A percentile compares a stretch with the other conserved stretches of the same genome.
Evolutionary conservation across 192 early-diverging fungal genomes (phyloP).

Genomic region (Mortierella hygrophila): DNA sequence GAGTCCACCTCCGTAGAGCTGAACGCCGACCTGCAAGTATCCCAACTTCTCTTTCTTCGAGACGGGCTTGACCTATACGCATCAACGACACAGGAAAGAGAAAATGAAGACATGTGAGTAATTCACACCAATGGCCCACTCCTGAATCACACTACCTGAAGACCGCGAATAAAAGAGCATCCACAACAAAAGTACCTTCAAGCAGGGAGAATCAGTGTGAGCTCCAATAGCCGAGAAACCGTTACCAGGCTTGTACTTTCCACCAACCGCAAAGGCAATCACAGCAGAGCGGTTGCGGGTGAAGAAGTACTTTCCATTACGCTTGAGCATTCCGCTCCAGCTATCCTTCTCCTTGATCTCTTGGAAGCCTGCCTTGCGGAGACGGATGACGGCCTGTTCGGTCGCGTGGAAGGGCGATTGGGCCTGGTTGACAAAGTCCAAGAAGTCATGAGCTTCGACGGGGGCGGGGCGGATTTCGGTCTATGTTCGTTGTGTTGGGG

Average conservation of each 20-base stretch:
- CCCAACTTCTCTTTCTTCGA: constrained; percentile 90
- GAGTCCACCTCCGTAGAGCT: constrained; percentile 96
- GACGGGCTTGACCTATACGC: constrained; percentile 87
- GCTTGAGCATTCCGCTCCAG: constrained; percentile 80
- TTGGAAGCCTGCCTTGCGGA: constrained; percentile 83
- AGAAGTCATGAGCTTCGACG: constrained; percentile 69
- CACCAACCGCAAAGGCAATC: constrained; percentile 95
- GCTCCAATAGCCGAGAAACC: constrained; percentile 94
- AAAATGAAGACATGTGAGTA: not conserved
- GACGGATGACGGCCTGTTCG: constrained; percentile 77
- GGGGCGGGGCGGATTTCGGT: constrained; percentile 53
- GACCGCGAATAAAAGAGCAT: too few species aligned
- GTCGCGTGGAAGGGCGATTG: constrained; percentile 98
- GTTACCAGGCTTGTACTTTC: constrained; percentile 84
- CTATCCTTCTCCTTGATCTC: constrained; percentile 92
- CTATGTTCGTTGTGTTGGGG: not conserved
- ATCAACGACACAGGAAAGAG: not conserved
- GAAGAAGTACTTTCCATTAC: constrained; percentile 95
- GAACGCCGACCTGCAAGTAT: constrained; percentile 93
- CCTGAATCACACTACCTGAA: too few species aligned
- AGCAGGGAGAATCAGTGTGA: constrained; percentile 97
- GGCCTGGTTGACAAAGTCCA: constrained; percentile 91
- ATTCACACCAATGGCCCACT: too few species aligned
- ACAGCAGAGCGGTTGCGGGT: constrained; percentile 92
- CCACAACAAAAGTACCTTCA: constrained; percentile 72